Evolutionary conservation across 345 rosid species (phyloP), one percentile per base, ranked within the genome.

Genomic region (Gossypium raimondii): DNA sequence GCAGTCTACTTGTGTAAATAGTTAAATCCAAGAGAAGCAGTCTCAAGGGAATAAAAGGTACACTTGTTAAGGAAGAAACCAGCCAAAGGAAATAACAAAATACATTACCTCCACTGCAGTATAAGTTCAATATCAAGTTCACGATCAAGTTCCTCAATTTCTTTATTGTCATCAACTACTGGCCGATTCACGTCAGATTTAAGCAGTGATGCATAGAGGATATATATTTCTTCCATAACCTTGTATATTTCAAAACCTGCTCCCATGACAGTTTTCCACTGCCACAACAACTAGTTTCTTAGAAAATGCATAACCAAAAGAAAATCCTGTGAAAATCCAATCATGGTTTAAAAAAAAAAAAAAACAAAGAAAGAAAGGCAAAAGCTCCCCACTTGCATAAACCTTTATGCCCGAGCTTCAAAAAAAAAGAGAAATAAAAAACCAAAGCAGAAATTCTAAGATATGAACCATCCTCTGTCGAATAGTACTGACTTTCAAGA

Each of bases 181-280:
- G 75, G 61, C 47, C 84, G 89, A 80, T 78, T 87, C 67, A 77
- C 74, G 76, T 95, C 99, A 67, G 97, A 86, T 84, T 91, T 95
- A 60, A 95, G 94, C 79, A 93, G 81, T 58, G 95, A 86, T 67
- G 97, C 98, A 84, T 95, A 95, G 7, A 87, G 80, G 94, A 86
- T 45, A 95, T 89, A 81, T 93, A 95, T 83, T 85, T 91, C 90
- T 93, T 95, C 34, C 96, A 93, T 80, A 95, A 79, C 27, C 85
- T 87, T 68, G 97, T 86, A 83, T 84, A 83, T 81, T 85, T 86
- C 50, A 92, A 80, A 59, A 94, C 87, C 79, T 89, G 91, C 76
- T 91, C 98, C 98, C 98, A 94, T 9, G 97, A 92, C 83, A 92
- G 76, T 75, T 79, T 92, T 77, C 98, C 98, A 76, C 98, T 94